These are phyloP conservation scores for Smithsoniella earleae DNA, from an alignment of 163 green algal genomes.

Conservation along the genomic window DNA sequence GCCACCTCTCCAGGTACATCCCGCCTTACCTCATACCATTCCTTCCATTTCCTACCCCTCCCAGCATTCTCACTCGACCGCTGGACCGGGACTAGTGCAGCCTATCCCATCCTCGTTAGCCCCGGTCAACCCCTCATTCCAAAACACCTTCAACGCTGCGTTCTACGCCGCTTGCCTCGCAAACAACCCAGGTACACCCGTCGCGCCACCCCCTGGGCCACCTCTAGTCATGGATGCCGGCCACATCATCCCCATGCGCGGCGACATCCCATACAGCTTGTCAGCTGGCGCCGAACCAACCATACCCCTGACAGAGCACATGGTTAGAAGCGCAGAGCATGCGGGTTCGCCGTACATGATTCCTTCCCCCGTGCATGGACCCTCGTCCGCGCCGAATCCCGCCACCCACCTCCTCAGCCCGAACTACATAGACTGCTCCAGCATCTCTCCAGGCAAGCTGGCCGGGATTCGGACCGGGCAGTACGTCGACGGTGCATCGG, in stretches of 20 bases:
- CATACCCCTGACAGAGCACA: not conserved
- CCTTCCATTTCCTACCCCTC: not conserved
- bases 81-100: too few relatives aligned
- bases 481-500: too few relatives aligned
- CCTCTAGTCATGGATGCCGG: slow-evolving; percentile 16
- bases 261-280: not conserved
- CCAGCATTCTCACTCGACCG: not conserved
- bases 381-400: too few relatives aligned
- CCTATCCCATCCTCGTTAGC: too few relatives aligned
- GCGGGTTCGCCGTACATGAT: not conserved
- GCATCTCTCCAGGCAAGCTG: not conserved
- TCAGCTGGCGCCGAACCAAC: not conserved
- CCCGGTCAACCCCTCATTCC: not conserved
- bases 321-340: not conserved
- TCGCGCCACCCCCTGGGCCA: not conserved
- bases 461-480: too few relatives aligned
- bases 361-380: too few relatives aligned
- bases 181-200: not conserved
- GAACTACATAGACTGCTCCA: not conserved
- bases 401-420: not conserved
- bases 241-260: not conserved
- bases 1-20: not conserved
- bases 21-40: not conserved
- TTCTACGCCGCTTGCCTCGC: slow-evolving; percentile 21
- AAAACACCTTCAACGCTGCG: slow-evolving; percentile 23